Evolutionary conservation across 1,139 yeast species (phyloP), one percentile per base, ranked within the genome.

Genomic region (Spencermartinsiella ligniputridi): DNA sequence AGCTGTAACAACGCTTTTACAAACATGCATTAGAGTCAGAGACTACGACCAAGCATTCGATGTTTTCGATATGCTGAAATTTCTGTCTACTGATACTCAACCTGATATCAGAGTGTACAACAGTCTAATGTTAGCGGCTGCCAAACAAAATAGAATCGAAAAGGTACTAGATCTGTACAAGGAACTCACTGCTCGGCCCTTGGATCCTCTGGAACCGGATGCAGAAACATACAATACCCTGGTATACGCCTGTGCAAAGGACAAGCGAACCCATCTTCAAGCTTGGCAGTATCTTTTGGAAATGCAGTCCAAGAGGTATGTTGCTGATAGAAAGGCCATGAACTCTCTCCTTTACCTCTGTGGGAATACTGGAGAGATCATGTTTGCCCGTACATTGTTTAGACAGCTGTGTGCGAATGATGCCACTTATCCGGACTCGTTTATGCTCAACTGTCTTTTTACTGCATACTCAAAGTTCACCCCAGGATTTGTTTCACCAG

Each of bases 11-110:
- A 77, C 80, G 20, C 71, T 88, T 1, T 63, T 89, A 43, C 82
- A 83, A 49, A 75, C 88, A 17, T 82, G 86, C 57, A 79, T 81
- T 2, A 73, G 78, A 47, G 59, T 76, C 18, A 54, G 52, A 19
- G 75, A 80, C 48, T 79, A 72, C 52, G 65, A 72, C 29, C 80
- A 60, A 52, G 96, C 96, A 0, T 75, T 78, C 46, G 79, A 81
- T 42, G 71, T 86, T 1, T 92, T 92, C 61, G 92, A 84, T 55
- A 78, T 88, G 51, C 82, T 92, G 89, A 90, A 88, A 61, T 90
- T 86, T 60, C 64, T 83, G 51, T 79, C 94, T 0, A 60, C 71
- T 4, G 65, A 68, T 25, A 77, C 87, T 2, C 75, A 76, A 42
- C 97, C 97, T 0, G 83, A 80, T 41, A 61, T 77, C 0, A 65